Conservation (phyloP, 306 rosid species). For the Senna tora region DNA sequence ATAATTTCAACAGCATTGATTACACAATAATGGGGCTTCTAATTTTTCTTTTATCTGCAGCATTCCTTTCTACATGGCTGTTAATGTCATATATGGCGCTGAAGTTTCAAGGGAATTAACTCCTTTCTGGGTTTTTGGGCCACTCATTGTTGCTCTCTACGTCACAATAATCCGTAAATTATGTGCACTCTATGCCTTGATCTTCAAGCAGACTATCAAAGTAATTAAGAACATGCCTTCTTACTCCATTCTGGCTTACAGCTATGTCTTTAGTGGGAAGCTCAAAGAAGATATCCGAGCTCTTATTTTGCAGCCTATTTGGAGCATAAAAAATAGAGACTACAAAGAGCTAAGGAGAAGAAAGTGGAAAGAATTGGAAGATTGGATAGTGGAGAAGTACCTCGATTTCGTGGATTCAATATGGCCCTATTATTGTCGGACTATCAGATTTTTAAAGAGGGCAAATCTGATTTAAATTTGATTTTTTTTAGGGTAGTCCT, state of each 20-base stretch:
- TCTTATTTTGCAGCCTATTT: slow-evolving; percentile 56
- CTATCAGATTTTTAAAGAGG: slow-evolving; percentile 78
- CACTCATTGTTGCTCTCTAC: slow-evolving; percentile 66
- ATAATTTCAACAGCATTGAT: slow-evolving; percentile 11
- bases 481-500: slow-evolving; percentile 36
- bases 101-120: slow-evolving; percentile 82
- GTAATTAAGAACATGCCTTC: slow-evolving; percentile 60
- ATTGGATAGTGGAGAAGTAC: slow-evolving; percentile 58
- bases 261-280: slow-evolving; percentile 59
- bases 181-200: slow-evolving; percentile 64
- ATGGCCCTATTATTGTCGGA: slow-evolving; percentile 84
- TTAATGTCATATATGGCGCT: slow-evolving; percentile 64
- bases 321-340: slow-evolving; percentile 57
- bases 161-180: slow-evolving; percentile 61
- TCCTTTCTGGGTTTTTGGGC: slow-evolving; percentile 86
- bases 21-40: slow-evolving; percentile 31
- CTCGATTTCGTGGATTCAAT: slow-evolving; percentile 77
- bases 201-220: slow-evolving; percentile 73
- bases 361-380: slow-evolving; percentile 61
- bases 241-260: slow-evolving; percentile 55
- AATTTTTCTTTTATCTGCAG: slow-evolving; percentile 60
- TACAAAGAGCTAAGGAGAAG: slow-evolving; percentile 58
- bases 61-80: slow-evolving; percentile 70
- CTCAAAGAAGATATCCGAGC: slow-evolving; percentile 57
- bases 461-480: slow-evolving; percentile 71